Evolutionary conservation across 1,284 basidiomycete species (phyloP), one percentile per base, ranked within the genome.

Genomic region (Malassezia arunalokei): DNA sequence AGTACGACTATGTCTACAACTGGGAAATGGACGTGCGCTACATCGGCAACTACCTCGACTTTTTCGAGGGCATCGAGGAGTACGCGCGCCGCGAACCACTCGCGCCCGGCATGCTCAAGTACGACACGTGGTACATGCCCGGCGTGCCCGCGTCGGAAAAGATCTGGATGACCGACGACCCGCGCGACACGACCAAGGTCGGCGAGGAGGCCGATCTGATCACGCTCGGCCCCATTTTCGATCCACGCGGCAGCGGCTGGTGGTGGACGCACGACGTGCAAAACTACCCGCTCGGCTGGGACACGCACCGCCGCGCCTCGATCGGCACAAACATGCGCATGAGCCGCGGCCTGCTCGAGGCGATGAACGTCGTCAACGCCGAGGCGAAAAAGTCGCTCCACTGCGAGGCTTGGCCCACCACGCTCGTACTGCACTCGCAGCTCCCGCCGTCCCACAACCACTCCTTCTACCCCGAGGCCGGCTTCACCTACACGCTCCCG

Each of bases 11-110:
- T 27, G 60, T 73, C 24, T 71, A 64, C 56, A 73, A 73, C 59
- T 73, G 70, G 70, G 70, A 73, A 61, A 71, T 73, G 68, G 70
- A 73, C 47, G 68, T 70, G 42, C 62, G 70, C 12, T 73, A 70
- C 59, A 68, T 70, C 37, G 70, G 70, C 48, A 70, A 73, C 57
- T 73, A 71, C 58, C 63, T 66, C 50, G 68, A 71, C 54, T 71
- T 64, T 44, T 65, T 73, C 42, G 68, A 71, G 50, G 68, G 68
- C 27, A 61, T 71, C 46, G 68, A 72, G 45, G 66, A 63, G 24
- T 73, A 66, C 50, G 43, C 67, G 47, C 64, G 68, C 27, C 62
- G 64, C 32, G 70, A 73, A 63, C 57, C 70, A 31, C 63, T 69
- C 32, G 51, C 62, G 47, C 59, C 67, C 11, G 68, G 68, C 32